Conservation (phyloP, 1,284 basidiomycete species). For the Malassezia cuniculi region DNA sequence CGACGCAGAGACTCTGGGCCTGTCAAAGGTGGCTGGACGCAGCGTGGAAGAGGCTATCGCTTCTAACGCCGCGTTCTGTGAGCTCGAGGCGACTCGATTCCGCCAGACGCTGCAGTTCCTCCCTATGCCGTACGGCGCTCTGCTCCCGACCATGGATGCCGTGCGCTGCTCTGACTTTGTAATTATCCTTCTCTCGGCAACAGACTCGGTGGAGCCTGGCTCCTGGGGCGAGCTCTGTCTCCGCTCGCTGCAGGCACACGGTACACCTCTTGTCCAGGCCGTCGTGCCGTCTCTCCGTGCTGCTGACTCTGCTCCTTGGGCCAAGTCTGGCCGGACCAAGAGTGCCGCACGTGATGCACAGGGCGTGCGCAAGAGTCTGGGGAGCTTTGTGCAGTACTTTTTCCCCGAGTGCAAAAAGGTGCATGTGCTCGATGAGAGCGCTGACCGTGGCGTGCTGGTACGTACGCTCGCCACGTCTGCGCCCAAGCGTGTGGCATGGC, state of each 20-base stretch:
- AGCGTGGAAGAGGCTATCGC: conserved; percentile 24
- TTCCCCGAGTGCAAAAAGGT: conserved; percentile 64
- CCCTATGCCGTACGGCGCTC: conserved; percentile 48
- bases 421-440: conserved; percentile 54
- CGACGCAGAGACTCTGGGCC: conserved; percentile 53
- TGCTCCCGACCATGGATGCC: conserved; percentile 72
- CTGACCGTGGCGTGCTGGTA: conserved; percentile 53
- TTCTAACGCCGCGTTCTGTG: conserved; percentile 17
- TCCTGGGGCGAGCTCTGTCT: conserved; percentile 77
- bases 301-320: conserved; percentile 5
- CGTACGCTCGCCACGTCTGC: conserved; percentile 47
- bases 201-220: conserved; percentile 59
- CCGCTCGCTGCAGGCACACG: conserved; percentile 55
- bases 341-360: conserved; percentile 23
- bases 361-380: conserved; percentile 35
- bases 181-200: conserved; percentile 66
- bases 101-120: conserved; percentile 79
- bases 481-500: conserved; percentile 58
- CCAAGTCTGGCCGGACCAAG: not conserved
- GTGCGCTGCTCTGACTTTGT: conserved; percentile 84
- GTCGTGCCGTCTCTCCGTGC: conserved; percentile 45
- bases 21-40: conserved; percentile 22
- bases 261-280: conserved; percentile 64
- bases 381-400: conserved; percentile 70
- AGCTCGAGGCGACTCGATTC: conserved; percentile 58